A percentile compares a stretch with the other conserved stretches of the same genome.
These are phyloP conservation scores for Pythium myriotylum DNA, from an alignment of 352 stramenopile species.

Conservation along the genomic window DNA sequence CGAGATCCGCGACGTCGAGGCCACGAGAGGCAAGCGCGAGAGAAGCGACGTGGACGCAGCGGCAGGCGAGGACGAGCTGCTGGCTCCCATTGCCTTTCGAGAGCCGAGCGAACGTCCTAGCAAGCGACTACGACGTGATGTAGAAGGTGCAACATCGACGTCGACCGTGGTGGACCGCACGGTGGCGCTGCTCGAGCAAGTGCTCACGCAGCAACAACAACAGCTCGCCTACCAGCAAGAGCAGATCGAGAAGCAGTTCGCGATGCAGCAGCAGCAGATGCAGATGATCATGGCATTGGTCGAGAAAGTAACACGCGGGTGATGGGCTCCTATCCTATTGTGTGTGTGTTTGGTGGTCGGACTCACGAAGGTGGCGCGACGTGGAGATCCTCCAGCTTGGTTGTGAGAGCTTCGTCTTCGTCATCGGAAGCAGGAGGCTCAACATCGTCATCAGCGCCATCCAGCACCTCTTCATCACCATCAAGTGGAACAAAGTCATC, in stretches of 20 bases:
- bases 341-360: too few species aligned
- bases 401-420: too few species aligned
- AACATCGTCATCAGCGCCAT: too few species aligned
- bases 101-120: background rate
- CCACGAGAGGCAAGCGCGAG: background rate
- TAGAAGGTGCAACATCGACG: background rate
- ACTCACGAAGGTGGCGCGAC: too few species aligned
- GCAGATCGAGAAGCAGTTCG: constrained; percentile 8
- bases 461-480: too few species aligned
- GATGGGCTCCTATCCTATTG: too few species aligned
- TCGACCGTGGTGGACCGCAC: background rate
- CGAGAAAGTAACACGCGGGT: background rate
- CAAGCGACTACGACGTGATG: background rate
- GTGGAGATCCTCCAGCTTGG: too few species aligned
- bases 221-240: constrained; percentile 5
- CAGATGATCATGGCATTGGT: background rate
- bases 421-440: too few species aligned
- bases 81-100: too few species aligned
- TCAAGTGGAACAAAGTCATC: too few species aligned
- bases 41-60: background rate
- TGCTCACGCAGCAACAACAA: constrained; percentile 2
- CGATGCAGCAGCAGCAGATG: constrained; percentile 13
- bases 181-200: background rate
- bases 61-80: background rate
- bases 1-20: background rate